phyloP scores from a whole-genome alignment of 2,329 filamentous ascomycete genomes.

The Aspergillus aculeatus region DNA sequence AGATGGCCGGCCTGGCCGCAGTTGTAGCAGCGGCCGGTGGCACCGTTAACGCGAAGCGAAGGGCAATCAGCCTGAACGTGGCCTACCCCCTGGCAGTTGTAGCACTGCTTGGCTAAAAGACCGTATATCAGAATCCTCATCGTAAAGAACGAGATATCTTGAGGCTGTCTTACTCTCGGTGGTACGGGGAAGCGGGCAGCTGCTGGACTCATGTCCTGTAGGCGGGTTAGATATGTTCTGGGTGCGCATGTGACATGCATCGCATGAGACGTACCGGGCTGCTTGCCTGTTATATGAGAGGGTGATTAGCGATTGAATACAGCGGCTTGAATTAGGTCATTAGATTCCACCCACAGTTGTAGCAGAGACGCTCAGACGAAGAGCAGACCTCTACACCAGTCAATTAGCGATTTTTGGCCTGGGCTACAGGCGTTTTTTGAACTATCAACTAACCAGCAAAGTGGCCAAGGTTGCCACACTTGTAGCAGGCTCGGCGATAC shows the following conservation, averaged over 20 bases:
- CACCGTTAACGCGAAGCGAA: constrained; percentile 83
- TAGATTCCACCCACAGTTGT: constrained; percentile 74
- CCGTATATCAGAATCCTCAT: constrained; percentile 19
- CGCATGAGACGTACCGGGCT: constrained; percentile 41
- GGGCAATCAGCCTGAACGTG: constrained; percentile 99
- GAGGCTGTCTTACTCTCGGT: constrained; percentile 68
- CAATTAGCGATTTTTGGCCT: constrained; percentile 50
- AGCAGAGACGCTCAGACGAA: constrained; percentile 96
- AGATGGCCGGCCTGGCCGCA: constrained; percentile 92
- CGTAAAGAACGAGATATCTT: constrained; percentile 1
- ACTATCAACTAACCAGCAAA: constrained; percentile 47
- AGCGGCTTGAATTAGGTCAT: constrained; percentile 10
- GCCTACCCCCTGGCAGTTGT: constrained; percentile 97
- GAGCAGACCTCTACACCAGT: constrained; percentile 81
- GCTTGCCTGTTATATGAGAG: constrained; percentile 38
- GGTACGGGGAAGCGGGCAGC: constrained; percentile 92
- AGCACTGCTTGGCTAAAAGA: constrained; percentile 87
- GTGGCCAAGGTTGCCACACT: constrained; percentile 74
- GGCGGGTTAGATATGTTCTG: constrained; percentile 21
- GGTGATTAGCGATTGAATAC: constrained; percentile 20
- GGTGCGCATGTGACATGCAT: constrained; percentile 13
- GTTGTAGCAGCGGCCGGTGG: constrained; percentile 90
- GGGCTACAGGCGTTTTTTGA: constrained; percentile 47
- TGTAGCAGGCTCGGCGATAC: constrained; percentile 80
- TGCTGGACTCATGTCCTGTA: constrained; percentile 90